Conservation (phyloP, 2,329 filamentous ascomycete species). For the Penicillium italicum region DNA sequence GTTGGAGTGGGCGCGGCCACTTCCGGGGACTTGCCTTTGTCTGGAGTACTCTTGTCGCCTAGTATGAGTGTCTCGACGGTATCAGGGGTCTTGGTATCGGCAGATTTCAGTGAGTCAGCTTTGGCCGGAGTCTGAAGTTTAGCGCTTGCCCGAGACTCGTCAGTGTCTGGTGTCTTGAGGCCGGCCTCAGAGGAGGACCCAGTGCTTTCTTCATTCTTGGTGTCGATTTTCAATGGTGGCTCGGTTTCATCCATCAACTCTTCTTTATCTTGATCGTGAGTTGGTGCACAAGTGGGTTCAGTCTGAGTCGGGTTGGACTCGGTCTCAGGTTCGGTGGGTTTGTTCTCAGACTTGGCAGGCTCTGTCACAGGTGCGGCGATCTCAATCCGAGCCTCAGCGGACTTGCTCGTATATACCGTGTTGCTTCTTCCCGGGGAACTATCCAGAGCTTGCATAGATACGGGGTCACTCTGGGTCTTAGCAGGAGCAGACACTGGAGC, state of each 20-base stretch:
- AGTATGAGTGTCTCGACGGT: not conserved
- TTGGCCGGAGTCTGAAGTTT: not conserved
- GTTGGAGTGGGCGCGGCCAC: not conserved
- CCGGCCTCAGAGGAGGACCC: not conserved
- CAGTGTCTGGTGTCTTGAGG: conserved; percentile 1
- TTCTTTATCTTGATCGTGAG: not conserved
- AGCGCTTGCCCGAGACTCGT: not conserved
- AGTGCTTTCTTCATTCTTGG: not conserved
- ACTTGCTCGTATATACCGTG: not conserved
- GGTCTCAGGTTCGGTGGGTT: not conserved
- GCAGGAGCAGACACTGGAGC: not conserved
- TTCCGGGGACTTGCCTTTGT: not conserved
- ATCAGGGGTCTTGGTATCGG: not conserved
- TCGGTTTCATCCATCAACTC: not conserved
- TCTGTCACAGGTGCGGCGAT: not conserved
- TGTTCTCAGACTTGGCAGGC: not conserved
- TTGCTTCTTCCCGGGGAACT: not conserved
- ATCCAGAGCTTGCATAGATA: not conserved
- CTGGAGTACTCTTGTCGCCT: not conserved
- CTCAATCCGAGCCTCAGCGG: not conserved
- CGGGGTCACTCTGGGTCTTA: not conserved
- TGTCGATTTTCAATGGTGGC: not conserved
- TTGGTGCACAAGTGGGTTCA: not conserved
- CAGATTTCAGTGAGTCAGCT: not conserved
- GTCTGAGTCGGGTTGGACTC: not conserved